Percentiles rank a stretch among this genome's conserved stretches.
Conservation (phyloP, 1,284 basidiomycete species). For the Boletus austroedulis region DNA sequence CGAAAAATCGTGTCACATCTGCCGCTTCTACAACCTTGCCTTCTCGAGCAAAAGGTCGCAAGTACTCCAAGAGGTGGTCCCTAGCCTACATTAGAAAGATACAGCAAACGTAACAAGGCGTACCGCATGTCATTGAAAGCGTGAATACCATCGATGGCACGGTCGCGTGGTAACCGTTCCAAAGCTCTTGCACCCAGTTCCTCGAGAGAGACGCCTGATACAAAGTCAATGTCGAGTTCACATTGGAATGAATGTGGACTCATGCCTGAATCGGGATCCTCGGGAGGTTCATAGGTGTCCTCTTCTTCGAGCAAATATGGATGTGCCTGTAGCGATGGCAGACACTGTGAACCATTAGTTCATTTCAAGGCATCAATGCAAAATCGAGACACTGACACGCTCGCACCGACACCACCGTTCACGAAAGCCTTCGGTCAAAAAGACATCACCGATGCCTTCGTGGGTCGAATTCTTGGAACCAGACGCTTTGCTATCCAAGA, state of each 20-base stretch:
- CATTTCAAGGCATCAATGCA: conserved; percentile 2
- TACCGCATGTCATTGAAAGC: conserved; percentile 80
- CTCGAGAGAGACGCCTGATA: conserved; percentile 65
- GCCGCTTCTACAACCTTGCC: conserved; percentile 72
- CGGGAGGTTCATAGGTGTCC: conserved; percentile 76
- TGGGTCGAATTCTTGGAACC: background rate
- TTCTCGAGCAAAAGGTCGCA: conserved; percentile 74
- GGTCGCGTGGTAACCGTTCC: conserved; percentile 64
- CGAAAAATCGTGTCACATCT: conserved; percentile 72
- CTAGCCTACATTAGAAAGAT: conserved; percentile 35
- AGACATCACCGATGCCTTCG: conserved; percentile 63
- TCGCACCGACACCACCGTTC: conserved; percentile 71
- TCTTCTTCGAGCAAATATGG: conserved; percentile 71
- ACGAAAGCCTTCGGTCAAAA: conserved; percentile 68
- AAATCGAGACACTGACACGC: conserved; percentile 40
- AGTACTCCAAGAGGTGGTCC: conserved; percentile 66
- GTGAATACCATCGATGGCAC: conserved; percentile 73
- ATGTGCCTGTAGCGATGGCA: conserved; percentile 47
- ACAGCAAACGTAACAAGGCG: conserved; percentile 15
- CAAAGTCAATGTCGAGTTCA: background rate
- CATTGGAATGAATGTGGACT: background rate
- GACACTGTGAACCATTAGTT: conserved; percentile 44
- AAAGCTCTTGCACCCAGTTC: conserved; percentile 77
- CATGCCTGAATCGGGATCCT: conserved; percentile 75
- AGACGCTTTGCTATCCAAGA: conserved; percentile 32